Conservation (phyloP, 2,329 filamentous ascomycete genomes). For the Verticillium nonalfalfae region DNA sequence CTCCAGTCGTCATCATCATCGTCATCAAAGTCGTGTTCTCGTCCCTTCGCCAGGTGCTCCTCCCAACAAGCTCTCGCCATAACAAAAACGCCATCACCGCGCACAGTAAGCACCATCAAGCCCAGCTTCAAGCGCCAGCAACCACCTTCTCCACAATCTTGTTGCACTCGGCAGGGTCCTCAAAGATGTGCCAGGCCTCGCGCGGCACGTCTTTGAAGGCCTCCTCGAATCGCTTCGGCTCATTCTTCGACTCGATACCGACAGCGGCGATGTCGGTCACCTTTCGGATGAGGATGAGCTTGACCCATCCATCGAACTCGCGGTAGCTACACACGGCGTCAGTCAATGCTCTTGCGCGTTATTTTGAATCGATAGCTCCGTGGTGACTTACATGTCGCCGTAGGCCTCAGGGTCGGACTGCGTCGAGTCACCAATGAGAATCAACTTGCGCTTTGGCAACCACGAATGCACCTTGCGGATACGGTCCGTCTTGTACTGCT, state of each 20-base stretch:
- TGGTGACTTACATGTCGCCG: slow-evolving; percentile 59
- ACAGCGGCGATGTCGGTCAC: slow-evolving; percentile 66
- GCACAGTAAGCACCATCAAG: background rate
- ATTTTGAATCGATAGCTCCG: background rate
- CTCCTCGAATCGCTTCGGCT: slow-evolving; percentile 68
- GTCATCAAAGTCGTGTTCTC: background rate
- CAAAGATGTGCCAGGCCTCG: slow-evolving; percentile 74
- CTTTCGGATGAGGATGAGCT: slow-evolving; percentile 78
- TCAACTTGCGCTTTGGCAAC: slow-evolving; percentile 73
- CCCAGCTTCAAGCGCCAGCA: slow-evolving; percentile 1
- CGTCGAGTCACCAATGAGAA: slow-evolving; percentile 85
- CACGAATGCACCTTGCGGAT: slow-evolving; percentile 73
- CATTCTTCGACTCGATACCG: slow-evolving; percentile 68
- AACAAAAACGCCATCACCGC: background rate
- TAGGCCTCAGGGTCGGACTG: slow-evolving; percentile 90
- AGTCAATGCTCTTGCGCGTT: background rate
- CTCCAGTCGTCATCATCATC: background rate
- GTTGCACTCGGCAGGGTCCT: slow-evolving; percentile 63
- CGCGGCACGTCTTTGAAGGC: slow-evolving; percentile 73
- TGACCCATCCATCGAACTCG: slow-evolving; percentile 68
- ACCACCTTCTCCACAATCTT: slow-evolving; percentile 25
- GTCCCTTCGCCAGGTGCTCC: background rate
- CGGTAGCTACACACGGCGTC: slow-evolving; percentile 38
- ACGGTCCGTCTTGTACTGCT: slow-evolving; percentile 78
- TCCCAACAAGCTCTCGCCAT: background rate